These are phyloP conservation scores for Saccharomycopsis hybrid DNA, from an alignment of 1,139 yeast species.

Conservation along the genomic window DNA sequence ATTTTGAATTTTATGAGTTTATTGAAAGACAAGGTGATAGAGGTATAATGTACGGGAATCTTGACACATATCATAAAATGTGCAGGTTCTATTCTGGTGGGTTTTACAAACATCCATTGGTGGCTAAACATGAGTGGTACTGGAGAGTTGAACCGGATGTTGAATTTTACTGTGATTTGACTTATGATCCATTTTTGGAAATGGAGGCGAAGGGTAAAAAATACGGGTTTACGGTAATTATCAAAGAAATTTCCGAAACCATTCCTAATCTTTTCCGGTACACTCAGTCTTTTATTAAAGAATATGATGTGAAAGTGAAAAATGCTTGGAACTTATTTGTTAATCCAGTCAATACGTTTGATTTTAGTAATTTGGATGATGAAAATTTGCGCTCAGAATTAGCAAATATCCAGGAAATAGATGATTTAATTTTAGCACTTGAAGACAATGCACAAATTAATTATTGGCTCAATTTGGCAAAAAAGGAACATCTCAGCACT, in stretches of 20 bases:
- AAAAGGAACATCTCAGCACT: slow-evolving; percentile 15
- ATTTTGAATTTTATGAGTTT: slow-evolving; percentile 40
- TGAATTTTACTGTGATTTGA: slow-evolving; percentile 79
- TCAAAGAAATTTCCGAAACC: slow-evolving; percentile 70
- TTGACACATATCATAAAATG: slow-evolving; percentile 66
- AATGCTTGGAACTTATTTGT: slow-evolving; percentile 55
- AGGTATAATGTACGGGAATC: slow-evolving; percentile 72
- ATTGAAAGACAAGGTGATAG: slow-evolving; percentile 72
- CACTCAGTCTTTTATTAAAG: slow-evolving; percentile 55
- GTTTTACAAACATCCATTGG: slow-evolving; percentile 68
- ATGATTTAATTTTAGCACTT: slow-evolving; percentile 21
- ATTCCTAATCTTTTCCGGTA: slow-evolving; percentile 73
- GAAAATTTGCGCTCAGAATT: slow-evolving; percentile 29
- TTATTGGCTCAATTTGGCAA: slow-evolving; percentile 23
- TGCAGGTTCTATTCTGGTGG: slow-evolving; percentile 60
- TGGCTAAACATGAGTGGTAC: slow-evolving; percentile 72
- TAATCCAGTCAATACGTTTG: slow-evolving; percentile 27
- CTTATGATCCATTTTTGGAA: slow-evolving; percentile 83
- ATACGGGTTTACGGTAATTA: slow-evolving; percentile 77
- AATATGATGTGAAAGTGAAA: slow-evolving; percentile 41
- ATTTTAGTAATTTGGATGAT: slow-evolving; percentile 26
- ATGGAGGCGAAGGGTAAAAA: slow-evolving; percentile 65
- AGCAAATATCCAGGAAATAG: slow-evolving; percentile 24
- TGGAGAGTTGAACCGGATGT: slow-evolving; percentile 95
- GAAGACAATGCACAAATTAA: slow-evolving; percentile 23